Conservation (phyloP, 2,329 filamentous ascomycete genomes). For the Alternaria hordeiaustralica region DNA sequence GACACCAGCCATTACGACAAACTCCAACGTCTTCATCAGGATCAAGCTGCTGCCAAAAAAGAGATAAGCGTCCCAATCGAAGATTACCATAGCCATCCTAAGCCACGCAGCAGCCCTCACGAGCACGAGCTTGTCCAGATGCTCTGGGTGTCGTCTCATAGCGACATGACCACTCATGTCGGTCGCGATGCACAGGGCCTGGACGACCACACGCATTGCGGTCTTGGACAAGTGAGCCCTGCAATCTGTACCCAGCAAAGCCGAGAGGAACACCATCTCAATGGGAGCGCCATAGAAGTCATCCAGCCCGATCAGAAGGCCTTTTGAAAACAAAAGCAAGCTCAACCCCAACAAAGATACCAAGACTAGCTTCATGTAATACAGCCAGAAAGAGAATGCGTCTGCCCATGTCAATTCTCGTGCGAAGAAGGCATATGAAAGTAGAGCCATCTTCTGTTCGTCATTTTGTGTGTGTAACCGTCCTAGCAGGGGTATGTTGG, state of each 20-base stretch:
- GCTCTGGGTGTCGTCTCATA: neutral
- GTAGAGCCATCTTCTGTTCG: neutral
- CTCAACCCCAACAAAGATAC: neutral
- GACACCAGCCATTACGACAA: neutral
- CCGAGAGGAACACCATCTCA: neutral
- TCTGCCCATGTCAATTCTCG: neutral
- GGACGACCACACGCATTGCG: neutral
- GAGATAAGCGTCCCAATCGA: neutral
- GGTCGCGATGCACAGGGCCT: neutral
- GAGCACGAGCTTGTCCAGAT: neutral
- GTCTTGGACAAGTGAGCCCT: neutral
- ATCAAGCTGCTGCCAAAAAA: rapidly evolving
- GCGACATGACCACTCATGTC: neutral
- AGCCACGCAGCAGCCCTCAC: neutral
- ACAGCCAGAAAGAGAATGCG: neutral
- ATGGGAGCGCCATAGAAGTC: neutral
- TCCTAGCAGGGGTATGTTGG: neutral
- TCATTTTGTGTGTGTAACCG: neutral
- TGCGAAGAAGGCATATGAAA: neutral
- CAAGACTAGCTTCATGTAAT: neutral
- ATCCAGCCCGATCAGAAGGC: neutral
- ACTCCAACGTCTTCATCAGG: neutral
- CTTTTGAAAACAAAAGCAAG: neutral
- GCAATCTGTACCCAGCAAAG: neutral
- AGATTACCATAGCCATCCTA: neutral